Percentiles rank a stretch among this genome's conserved stretches.
These are phyloP conservation scores for Astrocystis sublimbata DNA, from an alignment of 495 filamentous ascomycete genomes.

Conservation along the genomic window DNA sequence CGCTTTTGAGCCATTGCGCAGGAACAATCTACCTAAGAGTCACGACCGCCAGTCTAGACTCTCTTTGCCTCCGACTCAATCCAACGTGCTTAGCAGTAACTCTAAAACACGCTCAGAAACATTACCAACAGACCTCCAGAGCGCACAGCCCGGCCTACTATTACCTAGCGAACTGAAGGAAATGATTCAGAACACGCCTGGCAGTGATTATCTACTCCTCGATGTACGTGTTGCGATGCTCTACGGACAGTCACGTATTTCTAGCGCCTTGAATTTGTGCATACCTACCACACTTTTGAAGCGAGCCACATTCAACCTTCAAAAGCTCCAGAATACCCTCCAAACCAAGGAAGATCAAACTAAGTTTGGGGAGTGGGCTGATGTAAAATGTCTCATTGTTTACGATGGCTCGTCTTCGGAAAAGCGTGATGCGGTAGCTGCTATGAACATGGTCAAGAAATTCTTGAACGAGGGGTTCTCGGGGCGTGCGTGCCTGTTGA, in stretches of 20 bases:
- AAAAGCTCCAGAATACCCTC: constrained; percentile 87
- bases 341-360: constrained; percentile 69
- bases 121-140: constrained; percentile 50
- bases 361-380: constrained; percentile 75
- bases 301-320: constrained; percentile 84
- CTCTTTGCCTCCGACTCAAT: constrained; percentile 45
- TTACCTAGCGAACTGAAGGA: constrained; percentile 64
- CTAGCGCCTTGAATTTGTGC: constrained; percentile 83
- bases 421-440: constrained; percentile 72
- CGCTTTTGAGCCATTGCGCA: constrained; percentile 36
- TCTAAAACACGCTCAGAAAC: constrained; percentile 56
- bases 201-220: constrained; percentile 67
- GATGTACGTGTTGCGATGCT: constrained; percentile 87
- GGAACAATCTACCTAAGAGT: constrained; percentile 36
- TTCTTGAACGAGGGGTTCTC: constrained; percentile 83
- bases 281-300: constrained; percentile 95
- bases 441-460: constrained; percentile 86
- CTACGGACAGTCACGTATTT: constrained; percentile 71
- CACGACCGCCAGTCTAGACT: constrained; percentile 55
- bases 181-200: constrained; percentile 57
- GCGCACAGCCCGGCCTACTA: constrained; percentile 56
- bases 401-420: constrained; percentile 80
- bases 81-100: constrained; percentile 23
- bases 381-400: constrained; percentile 74
- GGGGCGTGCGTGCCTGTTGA: constrained; percentile 70